phyloP scores from a whole-genome alignment of 2,329 filamentous ascomycete species.

The Macrophomina pseudophaseolina region DNA sequence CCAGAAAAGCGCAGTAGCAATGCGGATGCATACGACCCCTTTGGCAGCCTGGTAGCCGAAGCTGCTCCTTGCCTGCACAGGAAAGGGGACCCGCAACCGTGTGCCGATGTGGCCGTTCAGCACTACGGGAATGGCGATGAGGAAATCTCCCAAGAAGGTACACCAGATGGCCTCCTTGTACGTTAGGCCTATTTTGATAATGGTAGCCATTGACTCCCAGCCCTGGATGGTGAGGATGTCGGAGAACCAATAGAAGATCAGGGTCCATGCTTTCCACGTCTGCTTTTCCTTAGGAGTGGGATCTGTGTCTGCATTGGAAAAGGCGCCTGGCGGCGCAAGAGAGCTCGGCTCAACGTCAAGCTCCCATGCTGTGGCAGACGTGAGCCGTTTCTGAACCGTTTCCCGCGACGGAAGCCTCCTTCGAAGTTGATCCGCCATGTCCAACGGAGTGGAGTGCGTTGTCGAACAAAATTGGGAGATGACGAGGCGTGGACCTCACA shows the following conservation, averaged over 20 bases:
- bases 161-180: not conserved
- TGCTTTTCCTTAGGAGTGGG: not conserved
- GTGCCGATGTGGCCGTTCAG: conserved; percentile 4
- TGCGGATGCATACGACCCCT: not conserved
- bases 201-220: not conserved
- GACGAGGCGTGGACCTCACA: too few species aligned
- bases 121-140: not conserved
- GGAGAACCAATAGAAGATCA: not conserved
- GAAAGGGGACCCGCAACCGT: not conserved
- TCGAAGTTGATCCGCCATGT: not conserved
- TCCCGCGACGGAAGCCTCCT: not conserved
- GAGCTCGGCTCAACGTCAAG: not conserved
- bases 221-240: not conserved
- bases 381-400: not conserved
- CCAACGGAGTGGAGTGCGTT: not conserved
- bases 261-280: not conserved
- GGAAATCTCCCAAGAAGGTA: not conserved
- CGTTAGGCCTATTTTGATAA: not conserved
- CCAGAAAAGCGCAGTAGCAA: conserved; percentile 4
- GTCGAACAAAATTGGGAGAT: too few species aligned
- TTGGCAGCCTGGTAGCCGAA: not conserved
- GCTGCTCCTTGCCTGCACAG: not conserved
- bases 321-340: not conserved
- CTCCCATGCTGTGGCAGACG: not conserved
- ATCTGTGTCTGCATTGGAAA: not conserved